Conservation (phyloP, 2,329 filamentous ascomycete genomes). For the Thielaviopsis euricoi region DNA sequence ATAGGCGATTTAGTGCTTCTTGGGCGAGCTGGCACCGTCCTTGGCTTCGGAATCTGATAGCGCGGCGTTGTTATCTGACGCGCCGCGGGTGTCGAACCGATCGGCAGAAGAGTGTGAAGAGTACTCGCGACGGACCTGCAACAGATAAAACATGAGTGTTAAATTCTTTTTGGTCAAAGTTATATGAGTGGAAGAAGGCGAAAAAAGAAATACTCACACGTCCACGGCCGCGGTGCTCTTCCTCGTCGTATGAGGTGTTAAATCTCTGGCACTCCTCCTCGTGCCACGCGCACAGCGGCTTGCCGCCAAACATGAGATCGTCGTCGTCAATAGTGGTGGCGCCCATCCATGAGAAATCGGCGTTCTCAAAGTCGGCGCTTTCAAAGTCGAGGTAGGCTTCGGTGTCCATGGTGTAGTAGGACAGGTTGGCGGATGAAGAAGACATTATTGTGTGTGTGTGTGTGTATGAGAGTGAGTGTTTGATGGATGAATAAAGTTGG, state of each 20-base stretch:
- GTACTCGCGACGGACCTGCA: conserved; percentile 8
- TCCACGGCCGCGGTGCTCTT: conserved; percentile 24
- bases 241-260: conserved; percentile 24
- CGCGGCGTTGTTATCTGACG: neutral
- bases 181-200: neutral
- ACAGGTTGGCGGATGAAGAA: conserved; percentile 1
- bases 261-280: conserved; percentile 36
- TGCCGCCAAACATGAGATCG: conserved; percentile 43
- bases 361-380: neutral
- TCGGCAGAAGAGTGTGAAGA: conserved; percentile 1
- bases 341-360: conserved; percentile 26
- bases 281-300: conserved; percentile 42
- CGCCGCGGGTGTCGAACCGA: neutral
- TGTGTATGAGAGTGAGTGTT: neutral
- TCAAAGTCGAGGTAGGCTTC: conserved; percentile 8
- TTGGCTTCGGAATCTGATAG: neutral
- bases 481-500: too few species aligned
- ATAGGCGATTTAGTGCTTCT: neutral
- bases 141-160: neutral
- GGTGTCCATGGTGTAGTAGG: neutral
- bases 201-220: conserved; percentile 17
- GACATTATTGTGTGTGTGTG: neutral
- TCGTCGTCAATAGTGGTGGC: conserved; percentile 42
- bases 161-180: neutral
- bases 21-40: neutral